Evolutionary conservation across 108 stramenopile species (phyloP).

Genomic region (Pseudonitzschia multistriata): DNA sequence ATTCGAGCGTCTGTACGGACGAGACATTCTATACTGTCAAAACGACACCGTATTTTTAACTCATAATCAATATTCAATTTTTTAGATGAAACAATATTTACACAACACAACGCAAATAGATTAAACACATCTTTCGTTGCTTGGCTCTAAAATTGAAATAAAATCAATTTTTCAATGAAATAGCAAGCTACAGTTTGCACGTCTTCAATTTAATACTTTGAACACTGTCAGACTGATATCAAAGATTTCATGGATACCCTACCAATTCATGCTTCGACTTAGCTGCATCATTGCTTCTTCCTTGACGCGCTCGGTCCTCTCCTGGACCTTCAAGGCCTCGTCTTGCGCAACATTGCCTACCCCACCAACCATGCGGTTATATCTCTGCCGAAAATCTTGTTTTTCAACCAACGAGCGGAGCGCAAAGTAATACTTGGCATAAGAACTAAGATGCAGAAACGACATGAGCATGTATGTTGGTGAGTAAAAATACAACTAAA

Average conservation of each 20-base stretch:
- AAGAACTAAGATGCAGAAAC: conserved; percentile 44
- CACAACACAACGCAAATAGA: too few relatives aligned
- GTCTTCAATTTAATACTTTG: too few relatives aligned
- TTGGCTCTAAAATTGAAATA: not conserved
- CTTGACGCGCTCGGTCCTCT: conserved; percentile 74
- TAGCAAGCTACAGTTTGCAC: too few relatives aligned
- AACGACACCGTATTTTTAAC: not conserved
- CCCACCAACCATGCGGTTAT: conserved; percentile 71
- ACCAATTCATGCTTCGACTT: conserved; percentile 64
- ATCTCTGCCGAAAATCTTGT: conserved; percentile 76
- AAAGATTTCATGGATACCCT: not conserved
- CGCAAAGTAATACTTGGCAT: conserved; percentile 99
- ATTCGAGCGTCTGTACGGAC: not conserved
- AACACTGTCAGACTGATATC: too few relatives aligned
- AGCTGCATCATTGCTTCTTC: conserved; percentile 79
- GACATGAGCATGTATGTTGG: not conserved
- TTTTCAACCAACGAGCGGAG: conserved; percentile 89
- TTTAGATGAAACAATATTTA: not conserved
- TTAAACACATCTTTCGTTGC: not conserved
- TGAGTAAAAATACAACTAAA: not conserved
- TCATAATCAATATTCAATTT: too few relatives aligned
- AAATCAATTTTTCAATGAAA: too few relatives aligned
- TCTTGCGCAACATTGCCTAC: conserved; percentile 75
- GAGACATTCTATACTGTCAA: not conserved
- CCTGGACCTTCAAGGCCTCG: conserved; percentile 74